phyloP scores from a whole-genome alignment of 257 asterid genomes.

The Linaria vulgaris region DNA sequence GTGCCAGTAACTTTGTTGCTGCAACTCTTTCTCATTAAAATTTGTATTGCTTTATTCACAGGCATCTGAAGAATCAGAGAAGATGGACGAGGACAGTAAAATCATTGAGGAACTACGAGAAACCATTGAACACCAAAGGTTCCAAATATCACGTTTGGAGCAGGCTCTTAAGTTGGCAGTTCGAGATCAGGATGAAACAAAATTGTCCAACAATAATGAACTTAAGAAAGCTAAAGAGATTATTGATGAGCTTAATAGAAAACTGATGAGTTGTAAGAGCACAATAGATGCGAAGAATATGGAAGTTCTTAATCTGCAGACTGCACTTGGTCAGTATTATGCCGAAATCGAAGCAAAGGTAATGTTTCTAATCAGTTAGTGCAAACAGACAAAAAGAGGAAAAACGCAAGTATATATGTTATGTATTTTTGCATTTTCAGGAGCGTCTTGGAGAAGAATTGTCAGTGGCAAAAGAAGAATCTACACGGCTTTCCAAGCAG shows the following conservation, averaged over 20 bases:
- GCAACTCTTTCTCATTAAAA: not conserved
- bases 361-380: constrained; percentile 18
- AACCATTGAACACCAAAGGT: constrained; percentile 65
- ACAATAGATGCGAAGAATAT: constrained; percentile 77
- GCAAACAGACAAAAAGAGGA: constrained; percentile 23
- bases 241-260: constrained; percentile 71
- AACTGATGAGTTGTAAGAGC: constrained; percentile 60
- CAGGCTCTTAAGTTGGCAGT: constrained; percentile 70
- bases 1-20: constrained; percentile 8
- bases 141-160: constrained; percentile 74
- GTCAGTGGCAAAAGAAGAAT: constrained; percentile 70
- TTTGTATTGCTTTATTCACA: constrained; percentile 33
- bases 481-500: constrained; percentile 57
- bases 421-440: constrained; percentile 40
- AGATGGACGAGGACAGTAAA: constrained; percentile 96
- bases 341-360: constrained; percentile 99
- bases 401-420: constrained; percentile 8
- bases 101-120: constrained; percentile 84
- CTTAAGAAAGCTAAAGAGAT: constrained; percentile 68
- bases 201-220: constrained; percentile 52
- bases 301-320: constrained; percentile 92
- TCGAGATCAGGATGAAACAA: constrained; percentile 65
- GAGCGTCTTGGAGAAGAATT: constrained; percentile 86
- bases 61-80: constrained; percentile 98
- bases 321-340: constrained; percentile 98